Percentiles rank a stretch among this genome's conserved stretches.
phyloP scores from a whole-genome alignment of 2,329 filamentous ascomycete species.

The Aspergillus latus region DNA sequence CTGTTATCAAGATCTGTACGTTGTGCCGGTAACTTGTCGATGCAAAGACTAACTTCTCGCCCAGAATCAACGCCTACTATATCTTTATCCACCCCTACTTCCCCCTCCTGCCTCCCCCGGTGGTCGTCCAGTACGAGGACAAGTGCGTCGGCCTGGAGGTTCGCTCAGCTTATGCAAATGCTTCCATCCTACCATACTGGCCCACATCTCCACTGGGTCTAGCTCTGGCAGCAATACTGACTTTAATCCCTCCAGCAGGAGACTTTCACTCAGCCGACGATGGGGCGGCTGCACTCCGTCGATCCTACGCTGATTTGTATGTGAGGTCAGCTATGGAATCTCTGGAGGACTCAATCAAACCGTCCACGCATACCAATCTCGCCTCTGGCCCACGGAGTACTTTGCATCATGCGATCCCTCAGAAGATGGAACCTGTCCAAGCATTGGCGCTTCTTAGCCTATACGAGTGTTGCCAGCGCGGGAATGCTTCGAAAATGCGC shows the following conservation, averaged over 20 bases:
- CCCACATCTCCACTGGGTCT: slow-evolving; percentile 23
- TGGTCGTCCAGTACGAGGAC: slow-evolving; percentile 15
- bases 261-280: slow-evolving; percentile 3
- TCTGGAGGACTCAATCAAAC: neutral
- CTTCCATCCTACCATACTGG: slow-evolving; percentile 22
- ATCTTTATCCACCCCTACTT: slow-evolving; percentile 29
- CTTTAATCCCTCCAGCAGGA: slow-evolving; percentile 20
- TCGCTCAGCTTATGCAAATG: neutral
- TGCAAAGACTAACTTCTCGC: neutral
- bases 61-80: slow-evolving; percentile 29
- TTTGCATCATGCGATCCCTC: slow-evolving; percentile 18
- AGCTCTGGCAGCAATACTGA: slow-evolving; percentile 24
- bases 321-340: neutral
- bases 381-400: neutral
- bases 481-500: slow-evolving; percentile 26
- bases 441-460: slow-evolving; percentile 22
- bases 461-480: slow-evolving; percentile 28
- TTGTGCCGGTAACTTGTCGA: neutral
- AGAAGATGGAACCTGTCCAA: slow-evolving; percentile 20
- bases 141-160: neutral
- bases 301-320: slow-evolving; percentile 24
- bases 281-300: slow-evolving; percentile 1
- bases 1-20: slow-evolving; percentile 11
- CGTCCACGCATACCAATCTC: neutral
- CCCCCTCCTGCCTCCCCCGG: slow-evolving; percentile 22